phyloP scores from a whole-genome alignment of 2,329 filamentous ascomycete genomes.

The Fusarium metavorans region DNA sequence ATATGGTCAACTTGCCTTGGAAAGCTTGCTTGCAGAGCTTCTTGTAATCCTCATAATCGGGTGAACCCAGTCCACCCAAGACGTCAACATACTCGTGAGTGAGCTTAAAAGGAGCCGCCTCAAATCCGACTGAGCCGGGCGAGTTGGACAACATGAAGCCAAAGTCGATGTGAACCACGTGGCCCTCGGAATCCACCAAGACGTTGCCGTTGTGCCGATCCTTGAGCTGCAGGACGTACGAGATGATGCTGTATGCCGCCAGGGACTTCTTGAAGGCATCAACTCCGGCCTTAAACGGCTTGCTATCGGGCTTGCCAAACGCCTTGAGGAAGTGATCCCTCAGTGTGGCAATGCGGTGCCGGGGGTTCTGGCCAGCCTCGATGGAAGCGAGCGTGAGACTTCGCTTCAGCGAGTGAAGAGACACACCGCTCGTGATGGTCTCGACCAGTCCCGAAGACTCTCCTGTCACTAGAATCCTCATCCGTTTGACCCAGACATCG shows the following conservation, averaged over 20 bases:
- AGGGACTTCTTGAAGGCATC: slow-evolving; percentile 86
- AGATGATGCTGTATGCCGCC: slow-evolving; percentile 87
- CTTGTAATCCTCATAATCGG: slow-evolving; percentile 81
- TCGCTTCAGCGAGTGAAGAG: slow-evolving; percentile 86
- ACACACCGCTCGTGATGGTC: slow-evolving; percentile 89
- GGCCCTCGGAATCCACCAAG: slow-evolving; percentile 85
- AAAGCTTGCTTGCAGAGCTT: slow-evolving; percentile 85
- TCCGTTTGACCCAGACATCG: slow-evolving; percentile 88
- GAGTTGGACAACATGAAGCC: slow-evolving; percentile 92
- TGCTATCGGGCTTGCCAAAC: slow-evolving; percentile 77
- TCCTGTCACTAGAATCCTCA: slow-evolving; percentile 88
- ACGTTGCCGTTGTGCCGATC: slow-evolving; percentile 90
- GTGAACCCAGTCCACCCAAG: slow-evolving; percentile 77
- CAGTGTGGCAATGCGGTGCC: slow-evolving; percentile 81
- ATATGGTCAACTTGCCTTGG: slow-evolving; percentile 69
- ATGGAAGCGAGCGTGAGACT: slow-evolving; percentile 82
- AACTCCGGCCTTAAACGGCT: slow-evolving; percentile 77
- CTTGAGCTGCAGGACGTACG: slow-evolving; percentile 85
- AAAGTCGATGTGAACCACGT: slow-evolving; percentile 91
- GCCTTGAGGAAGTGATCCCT: slow-evolving; percentile 86
- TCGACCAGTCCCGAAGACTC: slow-evolving; percentile 88
- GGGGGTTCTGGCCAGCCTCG: slow-evolving; percentile 78
- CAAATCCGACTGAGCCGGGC: slow-evolving; percentile 85
- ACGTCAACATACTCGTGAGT: slow-evolving; percentile 90
- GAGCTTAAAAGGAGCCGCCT: slow-evolving; percentile 88